Evolutionary conservation across 352 stramenopile species (phyloP).

Genomic region (Pythium biforme): DNA sequence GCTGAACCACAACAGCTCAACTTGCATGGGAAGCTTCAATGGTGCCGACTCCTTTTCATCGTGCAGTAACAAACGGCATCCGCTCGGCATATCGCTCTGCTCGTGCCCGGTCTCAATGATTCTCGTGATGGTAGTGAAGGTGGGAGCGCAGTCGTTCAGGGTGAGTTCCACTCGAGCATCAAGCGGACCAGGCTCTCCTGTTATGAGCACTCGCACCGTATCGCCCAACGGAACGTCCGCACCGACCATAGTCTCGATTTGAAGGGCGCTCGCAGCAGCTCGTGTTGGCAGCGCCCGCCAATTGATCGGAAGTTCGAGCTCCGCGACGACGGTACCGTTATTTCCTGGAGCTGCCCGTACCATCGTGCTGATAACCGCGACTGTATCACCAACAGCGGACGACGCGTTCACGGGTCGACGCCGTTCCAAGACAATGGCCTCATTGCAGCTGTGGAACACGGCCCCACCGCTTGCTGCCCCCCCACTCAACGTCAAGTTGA

Average conservation of each 20-base stretch:
- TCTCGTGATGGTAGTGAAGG: background rate
- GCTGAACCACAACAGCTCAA: slow-evolving; percentile 18
- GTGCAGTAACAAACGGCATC: slow-evolving; percentile 23
- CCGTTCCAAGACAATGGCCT: slow-evolving; percentile 9
- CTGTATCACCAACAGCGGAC: background rate
- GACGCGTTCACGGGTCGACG: background rate
- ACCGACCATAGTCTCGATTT: slow-evolving; percentile 14
- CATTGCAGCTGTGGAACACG: slow-evolving; percentile 11
- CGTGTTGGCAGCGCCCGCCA: slow-evolving; percentile 17
- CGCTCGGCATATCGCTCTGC: background rate
- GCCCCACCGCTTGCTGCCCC: too few relatives aligned
- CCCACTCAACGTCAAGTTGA: background rate
- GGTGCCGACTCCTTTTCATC: background rate
- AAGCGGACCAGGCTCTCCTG: background rate
- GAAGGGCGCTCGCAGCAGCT: background rate
- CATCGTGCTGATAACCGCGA: background rate
- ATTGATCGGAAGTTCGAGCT: slow-evolving; percentile 23
- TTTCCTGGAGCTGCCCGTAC: background rate
- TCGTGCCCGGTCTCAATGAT: background rate
- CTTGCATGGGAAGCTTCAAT: slow-evolving; percentile 18
- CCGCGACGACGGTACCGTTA: background rate
- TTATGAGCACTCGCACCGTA: background rate
- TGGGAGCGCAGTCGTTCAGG: slow-evolving; percentile 9
- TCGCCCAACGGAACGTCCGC: background rate
- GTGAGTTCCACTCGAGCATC: slow-evolving; percentile 3